Evolutionary conservation across 495 filamentous ascomycete species (phyloP).

Genomic region (Aspergillus heteromorphus): DNA sequence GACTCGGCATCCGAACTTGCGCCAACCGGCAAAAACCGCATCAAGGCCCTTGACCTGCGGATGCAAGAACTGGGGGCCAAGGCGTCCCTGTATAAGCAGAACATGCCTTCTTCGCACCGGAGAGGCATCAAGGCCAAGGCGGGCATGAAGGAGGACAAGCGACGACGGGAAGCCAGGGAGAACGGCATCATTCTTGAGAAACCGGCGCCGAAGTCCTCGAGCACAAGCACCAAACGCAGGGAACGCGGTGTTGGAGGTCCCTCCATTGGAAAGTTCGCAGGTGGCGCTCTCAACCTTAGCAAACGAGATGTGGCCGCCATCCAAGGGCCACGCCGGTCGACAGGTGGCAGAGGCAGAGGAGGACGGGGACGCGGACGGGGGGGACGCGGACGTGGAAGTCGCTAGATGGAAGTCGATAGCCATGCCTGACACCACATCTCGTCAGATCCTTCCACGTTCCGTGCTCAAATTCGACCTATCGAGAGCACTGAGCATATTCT

Average conservation of each 20-base stretch:
- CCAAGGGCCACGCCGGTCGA: slow-evolving; percentile 39
- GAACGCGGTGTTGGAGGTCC: slow-evolving; percentile 69
- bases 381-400: slow-evolving; percentile 24
- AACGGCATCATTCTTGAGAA: slow-evolving; percentile 88
- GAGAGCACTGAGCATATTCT: background rate
- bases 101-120: slow-evolving; percentile 77
- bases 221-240: slow-evolving; percentile 39
- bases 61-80: slow-evolving; percentile 77
- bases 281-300: slow-evolving; percentile 74
- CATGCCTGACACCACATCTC: background rate
- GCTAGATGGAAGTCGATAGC: slow-evolving; percentile 5
- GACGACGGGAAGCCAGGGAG: slow-evolving; percentile 75
- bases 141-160: slow-evolving; percentile 56
- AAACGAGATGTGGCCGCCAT: slow-evolving; percentile 69
- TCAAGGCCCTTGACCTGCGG: slow-evolving; percentile 77
- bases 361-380: slow-evolving; percentile 19
- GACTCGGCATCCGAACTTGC: slow-evolving; percentile 58
- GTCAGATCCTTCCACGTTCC: background rate
- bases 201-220: slow-evolving; percentile 42
- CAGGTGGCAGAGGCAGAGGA: slow-evolving; percentile 22
- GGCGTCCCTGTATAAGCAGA: slow-evolving; percentile 61
- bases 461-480: background rate
- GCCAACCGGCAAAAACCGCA: slow-evolving; percentile 56
- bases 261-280: slow-evolving; percentile 70
- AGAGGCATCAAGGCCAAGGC: slow-evolving; percentile 71